These are phyloP conservation scores for Penicillium goetzii DNA, from an alignment of 495 filamentous ascomycete genomes.

Conservation along the genomic window DNA sequence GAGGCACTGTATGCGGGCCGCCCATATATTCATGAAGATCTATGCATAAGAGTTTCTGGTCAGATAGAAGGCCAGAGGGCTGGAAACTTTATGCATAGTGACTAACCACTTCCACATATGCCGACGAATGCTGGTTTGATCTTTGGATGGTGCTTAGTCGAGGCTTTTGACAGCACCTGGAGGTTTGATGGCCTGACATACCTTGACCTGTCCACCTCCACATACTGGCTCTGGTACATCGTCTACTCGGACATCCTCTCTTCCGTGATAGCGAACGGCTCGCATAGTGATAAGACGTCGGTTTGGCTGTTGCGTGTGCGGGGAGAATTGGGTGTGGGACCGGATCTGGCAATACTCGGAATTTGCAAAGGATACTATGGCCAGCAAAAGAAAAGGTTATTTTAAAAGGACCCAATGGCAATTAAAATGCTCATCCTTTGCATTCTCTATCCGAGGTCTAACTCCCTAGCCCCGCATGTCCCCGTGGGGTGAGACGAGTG, in stretches of 20 bases:
- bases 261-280: conserved; percentile 48
- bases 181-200: conserved; percentile 4
- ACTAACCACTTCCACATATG: conserved; percentile 41
- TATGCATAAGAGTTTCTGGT: conserved; percentile 11
- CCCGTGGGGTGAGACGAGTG: conserved; percentile 11
- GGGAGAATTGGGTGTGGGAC: background rate
- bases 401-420: background rate
- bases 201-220: conserved; percentile 46
- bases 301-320: background rate
- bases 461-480: conserved; percentile 9
- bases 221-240: conserved; percentile 46
- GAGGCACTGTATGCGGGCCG: conserved; percentile 60
- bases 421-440: background rate
- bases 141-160: conserved; percentile 20
- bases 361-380: background rate
- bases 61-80: background rate
- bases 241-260: conserved; percentile 45
- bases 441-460: conserved; percentile 3
- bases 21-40: conserved; percentile 65
- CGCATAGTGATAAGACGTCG: conserved; percentile 36
- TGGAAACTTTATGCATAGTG: background rate
- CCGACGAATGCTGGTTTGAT: conserved; percentile 42
- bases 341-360: background rate
- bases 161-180: background rate
- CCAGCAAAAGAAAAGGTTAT: background rate